Percentiles rank a stretch among this genome's conserved stretches.
Conservation (phyloP, 2,329 filamentous ascomycete species). For the Diaporthe ilicicola region DNA sequence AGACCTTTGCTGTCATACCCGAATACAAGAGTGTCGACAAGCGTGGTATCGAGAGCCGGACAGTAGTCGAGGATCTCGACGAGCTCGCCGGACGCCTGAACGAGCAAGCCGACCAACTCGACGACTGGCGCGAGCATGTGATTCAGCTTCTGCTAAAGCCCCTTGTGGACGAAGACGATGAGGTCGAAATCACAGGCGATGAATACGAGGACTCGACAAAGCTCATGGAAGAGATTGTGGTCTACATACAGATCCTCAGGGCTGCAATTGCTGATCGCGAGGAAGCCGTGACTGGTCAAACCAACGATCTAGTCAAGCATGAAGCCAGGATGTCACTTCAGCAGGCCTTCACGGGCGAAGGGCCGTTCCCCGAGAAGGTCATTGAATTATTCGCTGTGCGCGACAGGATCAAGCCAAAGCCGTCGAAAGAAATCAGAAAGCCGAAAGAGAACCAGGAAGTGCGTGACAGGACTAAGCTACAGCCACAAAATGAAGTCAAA, state of each 20-base stretch:
- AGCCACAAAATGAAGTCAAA: conserved; percentile 36
- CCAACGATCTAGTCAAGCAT: conserved; percentile 77
- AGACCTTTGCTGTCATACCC: conserved; percentile 70
- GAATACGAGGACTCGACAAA: conserved; percentile 90
- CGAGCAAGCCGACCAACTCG: conserved; percentile 73
- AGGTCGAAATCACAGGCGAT: conserved; percentile 82
- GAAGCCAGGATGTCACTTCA: conserved; percentile 72
- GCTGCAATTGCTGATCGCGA: conserved; percentile 81
- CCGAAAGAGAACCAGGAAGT: not conserved
- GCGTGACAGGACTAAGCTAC: conserved; percentile 58
- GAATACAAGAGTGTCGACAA: conserved; percentile 62
- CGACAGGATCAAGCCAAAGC: conserved; percentile 54
- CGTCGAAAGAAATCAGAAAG: not conserved
- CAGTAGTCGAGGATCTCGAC: conserved; percentile 72
- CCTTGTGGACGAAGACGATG: conserved; percentile 78
- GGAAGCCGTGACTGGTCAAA: conserved; percentile 77
- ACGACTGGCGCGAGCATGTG: conserved; percentile 78
- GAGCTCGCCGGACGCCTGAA: conserved; percentile 73
- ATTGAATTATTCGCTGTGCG: conserved; percentile 61
- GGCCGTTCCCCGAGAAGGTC: conserved; percentile 73
- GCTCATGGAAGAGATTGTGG: conserved; percentile 87
- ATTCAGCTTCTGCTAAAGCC: conserved; percentile 76
- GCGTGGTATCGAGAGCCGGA: conserved; percentile 77
- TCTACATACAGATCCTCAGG: conserved; percentile 82
- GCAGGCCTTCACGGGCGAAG: conserved; percentile 69